Percentiles rank a stretch among this genome's conserved stretches.
Conservation (phyloP, 75 land plant genomes). For the Adiantum capillusveneris region DNA sequence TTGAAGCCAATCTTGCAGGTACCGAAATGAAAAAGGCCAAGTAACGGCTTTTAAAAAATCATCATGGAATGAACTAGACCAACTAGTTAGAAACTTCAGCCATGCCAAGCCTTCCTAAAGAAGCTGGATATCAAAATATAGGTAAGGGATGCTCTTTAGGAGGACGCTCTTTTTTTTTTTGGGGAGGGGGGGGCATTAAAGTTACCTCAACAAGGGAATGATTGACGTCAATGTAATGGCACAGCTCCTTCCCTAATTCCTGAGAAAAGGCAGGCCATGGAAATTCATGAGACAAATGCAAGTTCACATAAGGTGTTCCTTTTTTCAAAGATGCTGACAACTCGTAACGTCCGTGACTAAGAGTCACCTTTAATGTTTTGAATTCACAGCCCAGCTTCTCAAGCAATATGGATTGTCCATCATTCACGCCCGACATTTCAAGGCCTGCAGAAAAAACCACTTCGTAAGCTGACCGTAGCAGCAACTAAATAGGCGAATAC, state of each 20-base stretch:
- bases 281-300: too few relatives aligned
- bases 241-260: conserved; percentile 6
- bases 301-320: too few relatives aligned
- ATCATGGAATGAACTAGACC: too few relatives aligned
- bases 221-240: conserved; percentile 12
- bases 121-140: too few relatives aligned
- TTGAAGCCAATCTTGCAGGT: too few relatives aligned
- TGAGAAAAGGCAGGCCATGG: background rate
- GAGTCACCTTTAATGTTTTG: conserved; percentile 2
- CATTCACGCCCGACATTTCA: conserved; percentile 8
- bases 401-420: background rate
- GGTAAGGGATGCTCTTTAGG: too few relatives aligned
- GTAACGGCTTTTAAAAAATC: too few relatives aligned
- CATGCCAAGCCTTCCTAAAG: too few relatives aligned
- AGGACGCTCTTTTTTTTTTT: too few relatives aligned
- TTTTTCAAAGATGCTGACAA: background rate
- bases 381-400: conserved; percentile 7
- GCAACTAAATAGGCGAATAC: background rate
- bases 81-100: too few relatives aligned
- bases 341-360: background rate
- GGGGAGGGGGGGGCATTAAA: too few relatives aligned
- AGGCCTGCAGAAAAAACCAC: conserved; percentile 1
- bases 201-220: conserved; percentile 12
- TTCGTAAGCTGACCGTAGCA: background rate
- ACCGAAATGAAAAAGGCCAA: too few relatives aligned